Base-by-base conservation (phyloP, 768 basidiomycete species). In the Crepidotus variabilis region DNA sequence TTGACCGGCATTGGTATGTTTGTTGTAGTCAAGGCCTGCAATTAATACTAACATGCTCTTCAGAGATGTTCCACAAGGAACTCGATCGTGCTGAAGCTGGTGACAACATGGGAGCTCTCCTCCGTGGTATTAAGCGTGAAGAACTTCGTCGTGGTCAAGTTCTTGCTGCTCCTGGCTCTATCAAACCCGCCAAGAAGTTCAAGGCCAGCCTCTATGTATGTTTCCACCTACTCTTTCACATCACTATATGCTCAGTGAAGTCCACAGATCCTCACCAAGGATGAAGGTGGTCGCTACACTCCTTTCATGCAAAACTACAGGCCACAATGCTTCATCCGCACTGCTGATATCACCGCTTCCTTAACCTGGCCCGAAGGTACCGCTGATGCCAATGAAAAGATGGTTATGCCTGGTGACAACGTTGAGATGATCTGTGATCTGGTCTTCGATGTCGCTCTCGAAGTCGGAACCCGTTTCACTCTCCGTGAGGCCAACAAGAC, bases 61-160 rank as follows among this genome's bases (percentile, higher is more conserved):
- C 63, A 94, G 96, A 98, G 75, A 98, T 97, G 93, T 98, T 98
- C 87, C 96, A 97, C 82, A 98, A 97, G 79, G 97, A 99, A 76
- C 85, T 99, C 54, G 97, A 99, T 35, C 86, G 94, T 55, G 90
- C 88, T 57, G 92, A 98, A 73, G 96, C 97, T 59, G 97, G 97
- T 65, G 97, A 99, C 75, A 98, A 98, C 80, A 98, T 98, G 93
- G 97, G 97, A 63, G 91, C 89, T 55, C 81, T 99, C 35, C 86
- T 99, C 47, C 93, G 97, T 72, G 95, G 97, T 69, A 78, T 98
- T 72, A 98, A 98, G 77, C 89, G 96, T 60, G 97, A 98, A 69
- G 94, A 98, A 73, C 78, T 99, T 67, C 82, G 84, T 61, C 90
- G 97, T 61, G 97, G 97, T 47, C 93, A 95, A 70, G 89, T 98